Evolutionary conservation across 2,329 filamentous ascomycete genomes (phyloP), one percentile per base, ranked within the genome.

Genomic region (Arthrobotrys musiformis): DNA sequence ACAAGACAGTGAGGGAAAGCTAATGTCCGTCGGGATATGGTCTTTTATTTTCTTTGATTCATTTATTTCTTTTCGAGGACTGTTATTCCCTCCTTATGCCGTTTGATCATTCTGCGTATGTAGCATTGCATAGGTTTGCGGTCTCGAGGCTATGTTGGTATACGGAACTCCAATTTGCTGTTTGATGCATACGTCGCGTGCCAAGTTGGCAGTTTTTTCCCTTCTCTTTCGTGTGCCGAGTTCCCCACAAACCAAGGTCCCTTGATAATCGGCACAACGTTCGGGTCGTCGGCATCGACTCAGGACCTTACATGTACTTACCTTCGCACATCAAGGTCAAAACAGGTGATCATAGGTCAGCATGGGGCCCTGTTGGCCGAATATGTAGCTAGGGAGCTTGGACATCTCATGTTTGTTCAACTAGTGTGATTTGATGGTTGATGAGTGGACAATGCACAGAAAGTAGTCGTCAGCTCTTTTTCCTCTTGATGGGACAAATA

Each of bases 401-500:
- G 42, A 22, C 2, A 17, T n/a, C n/a, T n/a, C n/a, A n/a, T n/a
- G n/a, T n/a, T n/a, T n/a, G n/a, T n/a, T n/a, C n/a, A n/a, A n/a
- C n/a, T n/a, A n/a, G n/a, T n/a, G n/a, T n/a, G n/a, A n/a, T n/a
- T n/a, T n/a, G n/a, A n/a, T n/a, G n/a, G n/a, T 11, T n/a, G 52
- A 40, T 35, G 17, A 54, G 26, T 54, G 48, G 42, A 58, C 9
- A 58, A 56, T 35, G 33, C 30, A 42, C n/a, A 42, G 19, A 42
- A 42, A 42, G 40, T 42, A 40, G 54, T 58, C 54, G 54, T 58
- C 54, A 58, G 54, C 54, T 54, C 19, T 28, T 28, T 19, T n/a
- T n/a, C n/a, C n/a, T n/a, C n/a, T n/a, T n/a, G n/a, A n/a, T n/a
- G 54, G 40, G 22, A 58, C 54, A 58, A 58, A 58, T 58, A 24